phyloP scores from a whole-genome alignment of 441 rosid genomes.

The Arabidopsis lyrata region DNA sequence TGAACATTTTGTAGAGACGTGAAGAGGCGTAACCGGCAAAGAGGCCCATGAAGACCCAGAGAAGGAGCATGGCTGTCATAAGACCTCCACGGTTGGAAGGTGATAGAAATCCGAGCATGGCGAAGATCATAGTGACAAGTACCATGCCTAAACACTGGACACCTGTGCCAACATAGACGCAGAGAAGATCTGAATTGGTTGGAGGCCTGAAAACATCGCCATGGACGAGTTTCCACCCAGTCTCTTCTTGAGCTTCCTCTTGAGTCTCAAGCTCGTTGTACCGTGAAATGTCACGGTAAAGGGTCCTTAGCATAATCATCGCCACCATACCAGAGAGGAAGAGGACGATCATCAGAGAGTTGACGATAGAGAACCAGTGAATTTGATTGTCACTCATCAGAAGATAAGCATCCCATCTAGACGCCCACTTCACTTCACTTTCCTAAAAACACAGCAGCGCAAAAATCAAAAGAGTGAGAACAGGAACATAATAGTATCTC shows the following conservation, averaged over 20 bases:
- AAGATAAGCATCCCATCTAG: constrained; percentile 97
- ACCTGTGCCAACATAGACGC: constrained; percentile 71
- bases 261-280: constrained; percentile 94
- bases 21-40: constrained; percentile 69
- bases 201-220: constrained; percentile 89
- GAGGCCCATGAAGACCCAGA: constrained; percentile 78
- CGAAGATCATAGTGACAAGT: constrained; percentile 70
- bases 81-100: constrained; percentile 77
- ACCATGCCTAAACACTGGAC: constrained; percentile 73
- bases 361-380: constrained; percentile 91
- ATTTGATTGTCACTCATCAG: constrained; percentile 90
- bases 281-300: constrained; percentile 89
- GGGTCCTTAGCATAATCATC: constrained; percentile 89
- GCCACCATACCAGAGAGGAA: constrained; percentile 96
- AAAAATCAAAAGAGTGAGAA: constrained; percentile 33
- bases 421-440: constrained; percentile 96
- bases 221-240: constrained; percentile 94
- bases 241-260: constrained; percentile 96
- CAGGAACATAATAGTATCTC: constrained; percentile 11
- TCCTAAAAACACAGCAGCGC: constrained; percentile 53
- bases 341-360: constrained; percentile 91
- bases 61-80: constrained; percentile 73
- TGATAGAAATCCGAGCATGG: constrained; percentile 68
- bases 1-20: constrained; percentile 66
- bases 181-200: constrained; percentile 61